Evolutionary conservation across 2,329 filamentous ascomycete species (phyloP).

Genomic region (Macrophomina tecta): DNA sequence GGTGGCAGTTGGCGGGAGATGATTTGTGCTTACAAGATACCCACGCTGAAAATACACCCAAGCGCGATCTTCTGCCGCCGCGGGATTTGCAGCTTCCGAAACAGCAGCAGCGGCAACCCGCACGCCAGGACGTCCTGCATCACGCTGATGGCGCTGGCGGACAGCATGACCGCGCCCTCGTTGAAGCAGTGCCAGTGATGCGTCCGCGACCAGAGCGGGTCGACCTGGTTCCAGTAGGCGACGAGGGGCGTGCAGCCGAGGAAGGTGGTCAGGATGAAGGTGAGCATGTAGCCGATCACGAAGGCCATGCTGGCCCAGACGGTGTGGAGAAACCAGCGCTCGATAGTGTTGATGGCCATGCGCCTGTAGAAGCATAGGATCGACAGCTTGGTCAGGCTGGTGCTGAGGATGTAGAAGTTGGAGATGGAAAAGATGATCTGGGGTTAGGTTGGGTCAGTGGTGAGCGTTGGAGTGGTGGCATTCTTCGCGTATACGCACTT

Average conservation of each 20-base stretch:
- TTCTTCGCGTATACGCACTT: not conserved
- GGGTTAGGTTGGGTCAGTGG: not conserved
- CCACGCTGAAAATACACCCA: slow-evolving; percentile 52
- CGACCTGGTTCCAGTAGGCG: slow-evolving; percentile 49
- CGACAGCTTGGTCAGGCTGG: slow-evolving; percentile 42
- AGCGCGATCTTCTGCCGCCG: slow-evolving; percentile 51
- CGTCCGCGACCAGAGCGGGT: slow-evolving; percentile 40
- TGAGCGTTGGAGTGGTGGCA: not conserved
- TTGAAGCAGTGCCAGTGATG: slow-evolving; percentile 43
- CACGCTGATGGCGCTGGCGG: slow-evolving; percentile 47
- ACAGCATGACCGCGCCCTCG: slow-evolving; percentile 46
- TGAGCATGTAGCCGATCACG: slow-evolving; percentile 47
- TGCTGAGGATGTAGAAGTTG: slow-evolving; percentile 36
- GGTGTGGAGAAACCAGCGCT: slow-evolving; percentile 44
- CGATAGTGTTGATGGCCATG: slow-evolving; percentile 44
- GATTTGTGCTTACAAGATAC: slow-evolving; percentile 46
- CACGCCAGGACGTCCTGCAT: slow-evolving; percentile 50
- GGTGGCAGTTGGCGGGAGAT: not conserved
- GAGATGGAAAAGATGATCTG: slow-evolving; percentile 35
- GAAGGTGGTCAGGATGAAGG: slow-evolving; percentile 44
- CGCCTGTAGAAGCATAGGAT: slow-evolving; percentile 51
- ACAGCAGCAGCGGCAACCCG: slow-evolving; percentile 50
- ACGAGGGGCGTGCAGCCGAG: slow-evolving; percentile 48
- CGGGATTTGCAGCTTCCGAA: slow-evolving; percentile 52
- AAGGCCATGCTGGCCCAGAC: slow-evolving; percentile 47